Conservation (phyloP, 2,329 filamentous ascomycete species). For the Zasmidium angulare region DNA sequence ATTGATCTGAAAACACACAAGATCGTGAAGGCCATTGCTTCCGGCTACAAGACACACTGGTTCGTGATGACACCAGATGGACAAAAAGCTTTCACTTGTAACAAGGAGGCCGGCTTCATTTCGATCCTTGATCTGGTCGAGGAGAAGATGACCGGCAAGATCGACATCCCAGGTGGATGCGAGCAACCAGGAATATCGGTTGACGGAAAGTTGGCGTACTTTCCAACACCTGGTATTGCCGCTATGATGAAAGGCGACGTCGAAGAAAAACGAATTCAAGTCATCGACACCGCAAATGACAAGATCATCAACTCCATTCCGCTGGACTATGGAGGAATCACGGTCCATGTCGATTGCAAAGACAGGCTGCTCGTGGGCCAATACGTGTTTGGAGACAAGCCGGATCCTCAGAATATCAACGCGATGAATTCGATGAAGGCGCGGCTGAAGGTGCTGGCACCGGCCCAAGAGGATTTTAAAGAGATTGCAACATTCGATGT, state of each 20-base stretch:
- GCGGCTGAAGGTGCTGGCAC: neutral
- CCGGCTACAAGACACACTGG: conserved; percentile 15
- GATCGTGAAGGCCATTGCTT: conserved; percentile 12
- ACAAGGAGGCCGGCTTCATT: conserved; percentile 13
- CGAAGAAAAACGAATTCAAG: neutral
- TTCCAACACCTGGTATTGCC: neutral
- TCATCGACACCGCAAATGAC: conserved; percentile 1
- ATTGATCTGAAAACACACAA: conserved; percentile 10
- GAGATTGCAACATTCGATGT: conserved; percentile 4
- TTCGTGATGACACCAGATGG: conserved; percentile 19
- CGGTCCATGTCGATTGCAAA: neutral
- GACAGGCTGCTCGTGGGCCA: conserved; percentile 1
- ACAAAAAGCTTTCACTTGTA: conserved; percentile 16
- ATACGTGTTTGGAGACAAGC: neutral
- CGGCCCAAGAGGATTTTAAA: conserved; percentile 3
- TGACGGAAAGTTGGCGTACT: neutral
- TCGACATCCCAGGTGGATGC: neutral
- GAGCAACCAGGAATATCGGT: neutral
- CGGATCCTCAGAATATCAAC: neutral
- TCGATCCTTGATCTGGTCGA: neutral
- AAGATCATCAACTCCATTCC: neutral
- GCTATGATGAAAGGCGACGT: neutral
- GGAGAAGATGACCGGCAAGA: conserved; percentile 3
- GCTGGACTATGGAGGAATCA: neutral
- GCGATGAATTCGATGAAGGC: neutral